Conservation (phyloP, 2,329 filamentous ascomycete genomes). For the Fonsecaea nubica region DNA sequence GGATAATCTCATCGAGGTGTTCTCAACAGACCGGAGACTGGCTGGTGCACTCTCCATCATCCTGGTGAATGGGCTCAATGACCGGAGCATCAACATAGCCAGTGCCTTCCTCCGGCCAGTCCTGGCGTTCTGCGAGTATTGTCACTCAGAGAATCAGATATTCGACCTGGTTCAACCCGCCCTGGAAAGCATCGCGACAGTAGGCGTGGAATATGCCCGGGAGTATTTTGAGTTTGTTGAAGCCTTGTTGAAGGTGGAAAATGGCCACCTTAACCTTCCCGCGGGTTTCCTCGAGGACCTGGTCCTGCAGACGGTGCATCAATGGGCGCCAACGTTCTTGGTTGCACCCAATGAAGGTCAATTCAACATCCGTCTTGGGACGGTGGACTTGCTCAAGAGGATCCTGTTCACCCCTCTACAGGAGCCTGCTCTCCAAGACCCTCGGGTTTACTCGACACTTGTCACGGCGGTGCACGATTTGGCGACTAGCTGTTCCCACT, state of each 20-base stretch:
- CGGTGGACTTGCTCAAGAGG: slow-evolving; percentile 52
- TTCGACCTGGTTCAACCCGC: slow-evolving; percentile 49
- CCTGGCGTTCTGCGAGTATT: slow-evolving; percentile 58
- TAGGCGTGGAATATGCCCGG: slow-evolving; percentile 55
- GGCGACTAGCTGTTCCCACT: slow-evolving; percentile 22
- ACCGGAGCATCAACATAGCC: slow-evolving; percentile 59
- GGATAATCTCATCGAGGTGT: slow-evolving; percentile 62
- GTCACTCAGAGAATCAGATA: slow-evolving; percentile 48
- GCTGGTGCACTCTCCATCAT: slow-evolving; percentile 56
- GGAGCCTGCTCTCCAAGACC: slow-evolving; percentile 43
- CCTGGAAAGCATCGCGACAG: slow-evolving; percentile 56
- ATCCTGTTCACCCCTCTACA: slow-evolving; percentile 49
- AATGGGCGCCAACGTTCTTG: slow-evolving; percentile 61
- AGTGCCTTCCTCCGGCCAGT: slow-evolving; percentile 66
- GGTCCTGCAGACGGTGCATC: slow-evolving; percentile 51
- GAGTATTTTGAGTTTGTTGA: slow-evolving; percentile 61
- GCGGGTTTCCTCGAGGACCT: slow-evolving; percentile 44
- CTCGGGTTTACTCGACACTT: slow-evolving; percentile 19
- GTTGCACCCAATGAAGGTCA: slow-evolving; percentile 54
- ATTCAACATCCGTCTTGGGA: slow-evolving; percentile 52
- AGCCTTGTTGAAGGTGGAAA: slow-evolving; percentile 55
- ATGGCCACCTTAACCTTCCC: slow-evolving; percentile 39
- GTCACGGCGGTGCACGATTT: slow-evolving; percentile 26
- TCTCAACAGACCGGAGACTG: slow-evolving; percentile 60
- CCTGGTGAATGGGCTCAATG: slow-evolving; percentile 62